Evolutionary conservation across 2,329 filamentous ascomycete genomes (phyloP).

Genomic region (Penicillium sp.): DNA sequence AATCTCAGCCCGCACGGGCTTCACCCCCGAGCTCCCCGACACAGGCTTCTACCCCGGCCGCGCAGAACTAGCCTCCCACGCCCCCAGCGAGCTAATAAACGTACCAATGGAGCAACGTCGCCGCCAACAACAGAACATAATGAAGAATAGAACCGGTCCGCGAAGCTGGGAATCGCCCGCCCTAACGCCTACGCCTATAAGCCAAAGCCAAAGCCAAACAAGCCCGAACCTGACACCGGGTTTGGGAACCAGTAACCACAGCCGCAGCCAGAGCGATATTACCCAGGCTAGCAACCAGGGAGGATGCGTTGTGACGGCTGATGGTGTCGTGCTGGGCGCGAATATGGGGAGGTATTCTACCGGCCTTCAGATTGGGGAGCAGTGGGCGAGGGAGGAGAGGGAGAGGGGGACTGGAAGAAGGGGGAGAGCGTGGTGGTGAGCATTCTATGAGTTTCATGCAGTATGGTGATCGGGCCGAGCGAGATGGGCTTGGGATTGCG

Average conservation of each 20-base stretch:
- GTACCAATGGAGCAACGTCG: conserved; percentile 17
- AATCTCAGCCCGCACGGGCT: not conserved
- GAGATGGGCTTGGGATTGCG: not conserved
- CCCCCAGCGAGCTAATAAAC: conserved; percentile 32
- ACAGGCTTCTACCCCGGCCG: conserved; percentile 28
- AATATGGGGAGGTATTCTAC: conserved; percentile 24
- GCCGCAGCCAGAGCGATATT: not conserved
- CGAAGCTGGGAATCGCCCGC: not conserved
- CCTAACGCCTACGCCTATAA: not conserved
- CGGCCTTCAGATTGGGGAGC: conserved; percentile 1
- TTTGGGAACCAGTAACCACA: not conserved
- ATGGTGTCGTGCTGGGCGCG: conserved; percentile 28
- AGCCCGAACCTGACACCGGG: not conserved
- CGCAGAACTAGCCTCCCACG: conserved; percentile 25
- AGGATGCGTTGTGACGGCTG: conserved; percentile 22
- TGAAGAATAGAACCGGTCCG: not conserved
- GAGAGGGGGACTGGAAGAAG: no score
- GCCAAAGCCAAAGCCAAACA: not conserved
- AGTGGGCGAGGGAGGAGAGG: not conserved
- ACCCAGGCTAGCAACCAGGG: not conserved
- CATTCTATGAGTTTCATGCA: conserved; percentile 33
- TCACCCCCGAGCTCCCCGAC: conserved; percentile 28
- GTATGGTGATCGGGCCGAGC: conserved; percentile 8
- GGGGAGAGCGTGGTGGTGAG: conserved; percentile 2
- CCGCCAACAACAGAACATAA: not conserved